Base-by-base conservation (phyloP, 345 rosid genomes). In the Hibiscus syriacus region DNA sequence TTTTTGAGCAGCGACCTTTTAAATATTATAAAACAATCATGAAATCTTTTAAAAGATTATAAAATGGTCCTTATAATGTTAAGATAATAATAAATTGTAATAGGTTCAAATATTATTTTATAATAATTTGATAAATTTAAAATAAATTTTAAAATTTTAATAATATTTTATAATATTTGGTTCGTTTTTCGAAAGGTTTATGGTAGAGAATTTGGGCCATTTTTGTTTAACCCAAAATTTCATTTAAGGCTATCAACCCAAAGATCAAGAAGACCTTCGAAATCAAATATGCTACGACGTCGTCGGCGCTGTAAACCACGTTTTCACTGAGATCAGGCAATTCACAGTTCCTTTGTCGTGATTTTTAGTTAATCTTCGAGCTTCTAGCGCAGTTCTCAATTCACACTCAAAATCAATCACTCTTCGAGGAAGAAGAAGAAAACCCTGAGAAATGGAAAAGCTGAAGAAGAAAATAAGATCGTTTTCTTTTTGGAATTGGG, bases 381-480 rank as follows among this genome's bases (percentile, higher is more conserved):
- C 22, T 27, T 55, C 36, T 19, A 55, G 4, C 14, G 12, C 20
- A 29, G n/a, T 19, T 34, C 48, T 82, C 19, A 83, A 92, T 0
- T 72, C n/a, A 27, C 14, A 16, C 38, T 16, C 22, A 32, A 50
- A 29, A 22, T 45, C 13, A 32, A 20, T 50, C 4, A 16, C 25
- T 46, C 12, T 0, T 7, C 7, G 2, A 7, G 63, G 2, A 49
- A 49, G 19, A 17, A n/a, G 1, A 5, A 48, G 19, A 20, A 22
- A 8, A 30, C 1, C 1, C 12, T 14, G 5, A 20, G 6, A 32
- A 53, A 67, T 53, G 70, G 61, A 22, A 19, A 34, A 52, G n/a
- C 19, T 7, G 60, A 67, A 32, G 34, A 67, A 52, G 8, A 67
- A 19, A 67, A 3, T 39, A 4, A 19, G 19, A 49, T 67, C 61